These are phyloP conservation scores for Sutorius australiensis DNA, from an alignment of 768 basidiomycete genomes.

Conservation along the genomic window DNA sequence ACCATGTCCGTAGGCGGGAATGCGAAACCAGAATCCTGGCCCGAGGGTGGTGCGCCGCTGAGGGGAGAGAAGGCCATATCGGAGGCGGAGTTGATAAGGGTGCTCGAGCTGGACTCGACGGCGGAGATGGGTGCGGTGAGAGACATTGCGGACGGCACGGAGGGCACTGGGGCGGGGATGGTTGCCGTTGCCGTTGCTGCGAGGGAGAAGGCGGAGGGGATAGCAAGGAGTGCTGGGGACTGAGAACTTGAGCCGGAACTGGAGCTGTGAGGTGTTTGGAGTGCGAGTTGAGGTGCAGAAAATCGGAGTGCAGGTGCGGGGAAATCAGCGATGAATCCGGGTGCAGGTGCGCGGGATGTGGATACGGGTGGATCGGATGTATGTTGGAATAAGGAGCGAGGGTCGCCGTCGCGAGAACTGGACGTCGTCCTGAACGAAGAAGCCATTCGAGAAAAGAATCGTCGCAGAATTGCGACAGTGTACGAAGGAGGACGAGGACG, in stretches of 20 bases:
- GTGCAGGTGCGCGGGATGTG: not conserved
- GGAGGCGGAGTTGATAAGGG: conserved; percentile 18
- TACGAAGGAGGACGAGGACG: conserved; percentile 8
- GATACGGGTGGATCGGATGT: not conserved
- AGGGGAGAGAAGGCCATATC: conserved; percentile 27
- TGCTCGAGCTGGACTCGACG: conserved; percentile 15
- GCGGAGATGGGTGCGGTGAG: conserved; percentile 12
- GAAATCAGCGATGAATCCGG: conserved; percentile 37
- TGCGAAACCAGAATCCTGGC: conserved; percentile 21
- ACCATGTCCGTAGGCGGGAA: conserved; percentile 26
- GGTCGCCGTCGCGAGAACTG: not conserved
- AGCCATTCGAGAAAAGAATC: not conserved
- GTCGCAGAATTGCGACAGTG: not conserved
- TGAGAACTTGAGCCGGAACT: conserved; percentile 28
- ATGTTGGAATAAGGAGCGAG: not conserved
- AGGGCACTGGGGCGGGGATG: not conserved
- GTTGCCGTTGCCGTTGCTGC: conserved; percentile 2
- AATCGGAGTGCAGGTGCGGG: conserved; percentile 22
- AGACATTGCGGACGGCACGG: conserved; percentile 7
- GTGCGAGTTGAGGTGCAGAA: not conserved
- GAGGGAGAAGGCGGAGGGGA: not conserved
- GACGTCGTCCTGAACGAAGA: too few relatives aligned
- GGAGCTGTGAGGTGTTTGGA: conserved; percentile 20
- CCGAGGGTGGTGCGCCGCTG: conserved; percentile 1
- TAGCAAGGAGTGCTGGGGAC: conserved; percentile 23